Percentiles rank a stretch among this genome's conserved stretches.
phyloP scores from a whole-genome alignment of 345 rosid species.

The Gossypioides kirkii region DNA sequence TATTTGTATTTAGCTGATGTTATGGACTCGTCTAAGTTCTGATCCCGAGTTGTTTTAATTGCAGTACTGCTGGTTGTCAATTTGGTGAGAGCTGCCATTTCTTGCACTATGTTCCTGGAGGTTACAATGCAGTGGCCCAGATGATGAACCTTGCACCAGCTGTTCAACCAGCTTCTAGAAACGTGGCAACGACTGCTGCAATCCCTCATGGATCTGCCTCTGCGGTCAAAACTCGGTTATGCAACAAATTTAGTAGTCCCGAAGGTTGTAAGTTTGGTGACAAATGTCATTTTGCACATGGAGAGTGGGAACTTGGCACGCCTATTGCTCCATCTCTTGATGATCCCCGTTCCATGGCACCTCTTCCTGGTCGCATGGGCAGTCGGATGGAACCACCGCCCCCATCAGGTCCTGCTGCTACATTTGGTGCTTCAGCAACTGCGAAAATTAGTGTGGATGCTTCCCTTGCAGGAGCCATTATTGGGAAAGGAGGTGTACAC shows the following conservation, averaged over 20 bases:
- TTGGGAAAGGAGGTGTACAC: slow-evolving; percentile 75
- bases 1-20: neutral
- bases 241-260: slow-evolving; percentile 49
- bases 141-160: slow-evolving; percentile 57
- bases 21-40: neutral
- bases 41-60: slow-evolving; percentile 12
- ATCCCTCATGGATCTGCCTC: slow-evolving; percentile 35
- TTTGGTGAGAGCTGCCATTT: slow-evolving; percentile 91
- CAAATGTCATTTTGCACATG: slow-evolving; percentile 70
- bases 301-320: slow-evolving; percentile 68
- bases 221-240: slow-evolving; percentile 44
- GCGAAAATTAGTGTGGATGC: slow-evolving; percentile 49
- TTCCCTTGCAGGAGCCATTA: slow-evolving; percentile 77
- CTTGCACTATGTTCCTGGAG: slow-evolving; percentile 77
- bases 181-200: slow-evolving; percentile 21
- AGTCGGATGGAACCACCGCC: slow-evolving; percentile 39
- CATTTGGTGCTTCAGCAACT: slow-evolving; percentile 66
- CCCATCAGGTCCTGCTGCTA: slow-evolving; percentile 37
- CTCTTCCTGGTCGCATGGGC: slow-evolving; percentile 38
- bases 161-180: slow-evolving; percentile 32
- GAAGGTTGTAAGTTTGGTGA: slow-evolving; percentile 80
- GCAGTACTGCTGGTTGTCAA: slow-evolving; percentile 86
- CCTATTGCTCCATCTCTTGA: slow-evolving; percentile 40
- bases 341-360: slow-evolving; percentile 41
- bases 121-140: slow-evolving; percentile 71